A percentile compares a stretch with the other conserved stretches of the same genome.
Conservation (phyloP, 495 filamentous ascomycete species). For the Aspergillus mulundensis region DNA sequence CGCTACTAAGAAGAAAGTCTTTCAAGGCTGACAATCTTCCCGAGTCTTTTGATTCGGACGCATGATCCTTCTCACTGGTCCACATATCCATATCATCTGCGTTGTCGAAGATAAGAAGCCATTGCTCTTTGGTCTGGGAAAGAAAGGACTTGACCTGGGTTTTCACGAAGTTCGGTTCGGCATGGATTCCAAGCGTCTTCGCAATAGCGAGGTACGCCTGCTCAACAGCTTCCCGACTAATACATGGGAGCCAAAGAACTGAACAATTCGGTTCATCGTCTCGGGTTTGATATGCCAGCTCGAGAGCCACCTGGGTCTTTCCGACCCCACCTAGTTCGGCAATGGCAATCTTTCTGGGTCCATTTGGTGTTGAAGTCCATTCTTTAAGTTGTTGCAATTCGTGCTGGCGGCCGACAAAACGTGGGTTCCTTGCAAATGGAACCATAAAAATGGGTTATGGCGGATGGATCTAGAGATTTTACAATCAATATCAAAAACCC, state of each 20-base stretch:
- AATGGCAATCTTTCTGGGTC: constrained; percentile 21
- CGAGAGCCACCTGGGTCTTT: constrained; percentile 41
- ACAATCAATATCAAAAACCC: not conserved
- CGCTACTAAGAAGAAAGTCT: not conserved
- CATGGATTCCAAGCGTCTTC: not conserved
- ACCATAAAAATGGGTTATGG: not conserved
- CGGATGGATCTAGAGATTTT: not conserved
- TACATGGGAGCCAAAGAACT: constrained; percentile 5
- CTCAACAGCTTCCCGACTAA: not conserved
- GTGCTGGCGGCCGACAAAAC: not conserved
- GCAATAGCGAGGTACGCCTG: not conserved
- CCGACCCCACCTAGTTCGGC: constrained; percentile 40
- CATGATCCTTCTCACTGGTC: too few species aligned
- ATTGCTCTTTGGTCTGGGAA: not conserved
- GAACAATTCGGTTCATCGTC: constrained; percentile 19
- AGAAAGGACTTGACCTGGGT: not conserved
- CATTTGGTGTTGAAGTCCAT: not conserved
- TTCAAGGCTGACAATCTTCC: not conserved
- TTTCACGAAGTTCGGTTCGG: not conserved
- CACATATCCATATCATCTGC: constrained; percentile 7
- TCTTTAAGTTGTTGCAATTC: not conserved
- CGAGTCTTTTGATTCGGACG: too few species aligned
- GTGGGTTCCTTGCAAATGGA: not conserved
- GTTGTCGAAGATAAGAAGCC: constrained; percentile 8
- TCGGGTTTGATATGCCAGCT: constrained; percentile 27